Evolutionary conservation across 257 asterid species (phyloP), one percentile per base, ranked within the genome.

Genomic region (Striga asiatica): DNA sequence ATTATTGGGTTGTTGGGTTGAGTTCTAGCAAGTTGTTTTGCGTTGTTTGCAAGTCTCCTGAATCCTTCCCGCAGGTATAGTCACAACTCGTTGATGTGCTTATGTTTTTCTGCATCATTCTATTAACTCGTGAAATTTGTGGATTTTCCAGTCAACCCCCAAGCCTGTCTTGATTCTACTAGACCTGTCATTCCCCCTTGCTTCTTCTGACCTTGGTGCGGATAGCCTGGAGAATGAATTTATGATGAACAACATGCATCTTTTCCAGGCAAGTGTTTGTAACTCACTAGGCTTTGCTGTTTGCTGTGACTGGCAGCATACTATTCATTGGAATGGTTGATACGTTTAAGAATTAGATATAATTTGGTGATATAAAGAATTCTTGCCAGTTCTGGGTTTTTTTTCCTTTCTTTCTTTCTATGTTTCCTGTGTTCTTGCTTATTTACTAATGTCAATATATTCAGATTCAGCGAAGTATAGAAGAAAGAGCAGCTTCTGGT

Each of bases 131-230:
- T 16, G 59, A 71, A 19, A 34, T 21, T 56, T 52, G 17, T 49
- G 49, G 37, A 21, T 29, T 65, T 62, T 67, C 22, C 93, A 92
- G 99, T 72, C 76, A 68, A 64, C 86, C 71, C 89, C 97, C 39
- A 92, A 88, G 81, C 97, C 97, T 54, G 69, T 84, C 64, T 88
- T 84, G 65, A 80, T 88, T 62, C 69, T 84, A 73, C 66, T 84
- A 52, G 99, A 88, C 81, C 80, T 84, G 69, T 82, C 94, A 54
- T 77, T 92, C 67, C 95, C 97, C 45, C 89, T 88, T 56, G 94
- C 97, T 64, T 68, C 94, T 47, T 92, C 98, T 60, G 97, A 92
- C 68, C 91, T 92, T 17, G 97, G 97, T 51, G 95, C 97, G 22
- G 98, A 88, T 59, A 76, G 46, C 73, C 91, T 88, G 2, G 98